phyloP scores from a whole-genome alignment of 139 green algal species.

The Asterochloris sp. region DNA sequence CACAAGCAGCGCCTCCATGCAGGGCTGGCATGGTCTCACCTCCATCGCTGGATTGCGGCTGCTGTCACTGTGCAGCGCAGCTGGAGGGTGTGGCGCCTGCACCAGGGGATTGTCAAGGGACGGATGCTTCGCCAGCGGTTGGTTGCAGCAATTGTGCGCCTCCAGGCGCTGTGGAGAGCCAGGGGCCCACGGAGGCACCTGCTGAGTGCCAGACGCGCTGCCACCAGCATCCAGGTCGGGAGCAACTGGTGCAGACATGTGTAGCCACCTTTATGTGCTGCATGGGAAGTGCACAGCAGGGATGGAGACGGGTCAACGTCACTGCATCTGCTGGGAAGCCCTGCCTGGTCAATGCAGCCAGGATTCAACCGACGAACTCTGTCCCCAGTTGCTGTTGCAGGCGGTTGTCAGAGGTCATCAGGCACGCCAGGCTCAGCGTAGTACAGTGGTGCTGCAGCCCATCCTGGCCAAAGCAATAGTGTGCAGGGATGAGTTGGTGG shows the following conservation, averaged over 20 bases:
- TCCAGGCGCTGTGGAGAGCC: conserved; percentile 48
- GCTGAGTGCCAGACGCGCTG: conserved; percentile 12
- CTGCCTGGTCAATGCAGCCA: neutral
- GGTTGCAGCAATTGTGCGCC: conserved; percentile 2
- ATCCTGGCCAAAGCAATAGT: too few species aligned
- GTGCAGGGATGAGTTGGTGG: too few species aligned
- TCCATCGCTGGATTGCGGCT: conserved; percentile 49
- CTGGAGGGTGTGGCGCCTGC: conserved; percentile 33
- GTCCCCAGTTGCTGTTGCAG: too few species aligned
- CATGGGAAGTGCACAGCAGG: neutral
- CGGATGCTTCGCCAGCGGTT: neutral
- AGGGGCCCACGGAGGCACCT: neutral
- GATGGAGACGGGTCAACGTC: neutral
- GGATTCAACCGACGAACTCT: neutral
- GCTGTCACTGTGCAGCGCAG: conserved; percentile 42
- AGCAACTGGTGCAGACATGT: too few species aligned
- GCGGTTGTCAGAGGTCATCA: too few species aligned
- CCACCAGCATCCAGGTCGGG: conserved; percentile 21
- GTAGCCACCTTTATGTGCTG: too few species aligned
- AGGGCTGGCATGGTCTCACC: conserved; percentile 28
- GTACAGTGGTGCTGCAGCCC: too few species aligned
- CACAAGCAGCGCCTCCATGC: neutral
- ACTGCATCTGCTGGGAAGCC: neutral
- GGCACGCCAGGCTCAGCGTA: too few species aligned
- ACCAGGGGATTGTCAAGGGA: conserved; percentile 13